Evolutionary conservation across 257 asterid genomes (phyloP).

Genomic region (Solanum pinnatisectum): DNA sequence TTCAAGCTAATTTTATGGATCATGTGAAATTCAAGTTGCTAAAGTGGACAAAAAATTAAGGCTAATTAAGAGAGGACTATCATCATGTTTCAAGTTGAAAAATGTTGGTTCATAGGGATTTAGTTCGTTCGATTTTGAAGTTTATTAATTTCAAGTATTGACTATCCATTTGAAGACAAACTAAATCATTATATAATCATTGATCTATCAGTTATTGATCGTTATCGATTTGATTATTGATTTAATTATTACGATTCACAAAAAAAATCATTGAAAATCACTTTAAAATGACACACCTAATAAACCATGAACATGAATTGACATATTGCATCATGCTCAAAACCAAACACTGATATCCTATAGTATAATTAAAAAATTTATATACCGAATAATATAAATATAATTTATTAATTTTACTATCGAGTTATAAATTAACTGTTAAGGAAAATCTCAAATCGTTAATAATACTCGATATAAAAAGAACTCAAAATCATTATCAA

Average conservation of each 20-base stretch:
- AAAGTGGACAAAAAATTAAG: background rate
- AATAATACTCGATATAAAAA: too few relatives aligned
- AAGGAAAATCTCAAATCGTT: background rate
- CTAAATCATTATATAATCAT: background rate
- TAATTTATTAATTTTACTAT: too few relatives aligned
- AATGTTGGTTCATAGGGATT: background rate
- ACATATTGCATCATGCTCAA: background rate
- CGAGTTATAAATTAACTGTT: too few relatives aligned
- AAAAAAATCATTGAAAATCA: too few relatives aligned
- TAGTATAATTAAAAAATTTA: background rate
- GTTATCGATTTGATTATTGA: too few relatives aligned
- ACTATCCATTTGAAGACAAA: accelerated
- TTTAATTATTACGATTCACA: too few relatives aligned
- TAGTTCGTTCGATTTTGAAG: background rate
- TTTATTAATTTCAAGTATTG: background rate
- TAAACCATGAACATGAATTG: background rate
- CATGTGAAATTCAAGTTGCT: background rate
- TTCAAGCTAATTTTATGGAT: background rate
- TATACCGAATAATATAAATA: too few relatives aligned
- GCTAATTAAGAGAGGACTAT: background rate
- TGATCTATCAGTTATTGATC: too few relatives aligned
- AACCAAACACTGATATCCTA: too few relatives aligned
- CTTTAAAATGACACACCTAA: too few relatives aligned
- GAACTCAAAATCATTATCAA: too few relatives aligned
- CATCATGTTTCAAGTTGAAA: background rate